A percentile compares a stretch with the other conserved stretches of the same genome.
These are phyloP conservation scores for Ceratobasidium sp. DNA, from an alignment of 1,284 basidiomycete genomes.

Conservation along the genomic window DNA sequence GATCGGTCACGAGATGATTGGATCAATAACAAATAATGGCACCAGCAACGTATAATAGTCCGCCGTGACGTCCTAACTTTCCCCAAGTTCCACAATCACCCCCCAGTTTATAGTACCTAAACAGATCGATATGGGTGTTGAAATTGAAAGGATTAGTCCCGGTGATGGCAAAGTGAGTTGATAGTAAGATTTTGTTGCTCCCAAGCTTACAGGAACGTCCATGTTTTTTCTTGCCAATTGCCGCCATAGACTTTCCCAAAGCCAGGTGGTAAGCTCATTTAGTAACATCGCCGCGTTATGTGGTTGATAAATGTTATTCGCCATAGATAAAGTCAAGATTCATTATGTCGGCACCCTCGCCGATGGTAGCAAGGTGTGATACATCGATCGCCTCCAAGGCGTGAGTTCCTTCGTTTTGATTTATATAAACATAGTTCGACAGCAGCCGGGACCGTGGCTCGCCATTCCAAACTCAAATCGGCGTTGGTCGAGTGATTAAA, in stretches of 20 bases:
- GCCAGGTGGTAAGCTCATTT: conserved; percentile 61
- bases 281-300: conserved; percentile 52
- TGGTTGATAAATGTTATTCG: conserved; percentile 45
- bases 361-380: conserved; percentile 63
- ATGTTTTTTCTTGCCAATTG: neutral
- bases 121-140: conserved; percentile 60
- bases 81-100: conserved; percentile 16
- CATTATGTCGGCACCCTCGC: conserved; percentile 79
- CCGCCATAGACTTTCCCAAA: conserved; percentile 60
- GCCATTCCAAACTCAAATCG: conserved; percentile 83
- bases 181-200: neutral
- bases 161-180: conserved; percentile 61
- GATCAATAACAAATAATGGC: neutral
- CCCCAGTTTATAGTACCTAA: neutral
- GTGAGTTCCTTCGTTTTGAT: neutral
- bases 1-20: conserved; percentile 33
- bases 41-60: neutral
- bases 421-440: conserved; percentile 47
- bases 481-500: conserved; percentile 84
- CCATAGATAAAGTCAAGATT: conserved; percentile 68
- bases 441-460: conserved; percentile 59
- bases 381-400: neutral
- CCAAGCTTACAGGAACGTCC: neutral
- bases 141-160: conserved; percentile 59
- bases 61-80: neutral